Evolutionary conservation across 2,329 filamentous ascomycete genomes (phyloP).

Genomic region (Venturia pyrina): DNA sequence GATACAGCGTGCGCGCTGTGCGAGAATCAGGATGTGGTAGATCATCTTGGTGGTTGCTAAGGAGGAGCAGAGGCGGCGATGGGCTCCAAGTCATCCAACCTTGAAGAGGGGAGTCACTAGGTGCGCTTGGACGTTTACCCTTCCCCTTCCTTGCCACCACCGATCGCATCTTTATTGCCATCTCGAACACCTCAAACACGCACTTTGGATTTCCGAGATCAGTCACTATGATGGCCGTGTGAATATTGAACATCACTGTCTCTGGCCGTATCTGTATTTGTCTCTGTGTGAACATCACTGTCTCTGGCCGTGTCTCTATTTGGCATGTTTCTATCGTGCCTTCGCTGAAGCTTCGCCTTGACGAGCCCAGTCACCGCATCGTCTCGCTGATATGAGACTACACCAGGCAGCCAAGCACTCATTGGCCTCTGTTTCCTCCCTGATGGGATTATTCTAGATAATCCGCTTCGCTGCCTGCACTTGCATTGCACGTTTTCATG

Average conservation of each 20-base stretch:
- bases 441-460: neutral
- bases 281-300: neutral
- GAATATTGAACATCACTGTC: too few relatives aligned
- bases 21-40: neutral
- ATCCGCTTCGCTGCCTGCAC: neutral
- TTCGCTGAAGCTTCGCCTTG: neutral
- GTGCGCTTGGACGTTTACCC: neutral
- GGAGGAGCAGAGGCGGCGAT: neutral
- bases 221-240: too few relatives aligned
- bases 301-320: neutral
- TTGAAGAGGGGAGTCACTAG: neutral
- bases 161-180: neutral
- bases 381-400: neutral
- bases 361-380: neutral
- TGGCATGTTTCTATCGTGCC: neutral
- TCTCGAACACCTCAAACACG: neutral
- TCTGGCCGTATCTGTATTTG: too few relatives aligned
- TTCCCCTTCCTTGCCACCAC: neutral
- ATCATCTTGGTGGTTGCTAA: neutral
- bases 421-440: neutral
- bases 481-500: neutral
- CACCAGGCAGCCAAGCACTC: neutral
- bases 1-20: slow-evolving; percentile 1
- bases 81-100: neutral
- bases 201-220: neutral